Conservation (phyloP, 495 filamentous ascomycete genomes). For the Talaromyces ruber region DNA sequence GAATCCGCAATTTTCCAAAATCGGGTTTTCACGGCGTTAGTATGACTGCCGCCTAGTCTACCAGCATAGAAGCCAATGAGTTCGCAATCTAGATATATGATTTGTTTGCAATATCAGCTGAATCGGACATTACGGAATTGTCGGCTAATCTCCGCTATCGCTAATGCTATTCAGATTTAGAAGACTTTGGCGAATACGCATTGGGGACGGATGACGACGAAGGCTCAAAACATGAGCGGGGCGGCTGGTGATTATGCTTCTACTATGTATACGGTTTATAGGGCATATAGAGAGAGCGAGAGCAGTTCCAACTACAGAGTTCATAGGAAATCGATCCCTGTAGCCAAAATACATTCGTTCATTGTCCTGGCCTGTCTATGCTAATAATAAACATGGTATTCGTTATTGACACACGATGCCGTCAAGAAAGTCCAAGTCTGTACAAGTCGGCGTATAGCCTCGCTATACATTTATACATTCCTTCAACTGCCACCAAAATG, state of each 20-base stretch:
- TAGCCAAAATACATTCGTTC: neutral
- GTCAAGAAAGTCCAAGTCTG: neutral
- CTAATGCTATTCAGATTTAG: neutral
- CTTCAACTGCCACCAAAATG: constrained; percentile 25
- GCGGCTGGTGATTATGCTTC: too few relatives aligned
- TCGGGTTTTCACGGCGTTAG: neutral
- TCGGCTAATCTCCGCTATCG: neutral
- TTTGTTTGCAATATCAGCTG: neutral
- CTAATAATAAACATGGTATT: neutral
- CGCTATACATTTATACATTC: neutral
- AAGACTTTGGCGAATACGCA: neutral
- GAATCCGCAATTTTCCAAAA: neutral
- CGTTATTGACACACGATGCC: neutral
- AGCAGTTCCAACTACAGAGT: neutral
- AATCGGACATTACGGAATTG: neutral
- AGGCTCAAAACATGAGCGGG: neutral
- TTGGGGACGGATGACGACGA: neutral
- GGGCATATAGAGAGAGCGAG: neutral
- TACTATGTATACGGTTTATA: too few relatives aligned
- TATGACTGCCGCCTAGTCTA: neutral
- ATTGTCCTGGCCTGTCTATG: neutral
- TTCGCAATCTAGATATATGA: neutral
- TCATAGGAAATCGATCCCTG: neutral
- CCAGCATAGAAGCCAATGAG: neutral
- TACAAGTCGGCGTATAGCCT: neutral